A percentile compares a stretch with the other conserved stretches of the same genome.
Evolutionary conservation across 371 early-diverging fungal species (phyloP).

Genomic region (Batrachochytrium dendrobatidis): DNA sequence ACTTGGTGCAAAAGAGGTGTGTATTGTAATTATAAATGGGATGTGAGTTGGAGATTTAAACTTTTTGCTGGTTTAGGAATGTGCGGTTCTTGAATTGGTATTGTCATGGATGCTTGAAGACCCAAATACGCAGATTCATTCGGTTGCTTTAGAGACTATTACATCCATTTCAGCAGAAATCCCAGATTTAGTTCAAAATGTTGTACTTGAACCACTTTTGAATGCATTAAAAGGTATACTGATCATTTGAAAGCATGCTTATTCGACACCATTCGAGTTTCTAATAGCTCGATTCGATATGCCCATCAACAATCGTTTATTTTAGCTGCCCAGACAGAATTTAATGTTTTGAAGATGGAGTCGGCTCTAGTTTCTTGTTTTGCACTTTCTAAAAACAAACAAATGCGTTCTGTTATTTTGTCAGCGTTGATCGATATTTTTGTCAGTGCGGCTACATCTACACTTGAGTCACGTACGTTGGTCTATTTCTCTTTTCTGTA

Average conservation of each 20-base stretch:
- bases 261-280: background rate
- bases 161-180: background rate
- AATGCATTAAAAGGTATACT: background rate
- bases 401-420: background rate
- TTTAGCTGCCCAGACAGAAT: background rate
- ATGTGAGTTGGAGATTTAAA: background rate
- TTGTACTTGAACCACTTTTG: background rate
- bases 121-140: background rate
- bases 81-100: constrained; percentile 9
- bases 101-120: background rate
- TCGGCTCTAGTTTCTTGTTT: background rate
- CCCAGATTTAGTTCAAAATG: background rate
- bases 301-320: too few relatives aligned
- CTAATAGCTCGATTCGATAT: too few relatives aligned
- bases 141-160: background rate
- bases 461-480: too few relatives aligned
- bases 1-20: constrained; percentile 9
- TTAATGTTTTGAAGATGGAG: background rate
- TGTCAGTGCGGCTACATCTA: too few relatives aligned
- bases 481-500: too few relatives aligned
- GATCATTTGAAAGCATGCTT: background rate
- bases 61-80: background rate
- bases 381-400: background rate
- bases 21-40: background rate
- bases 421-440: background rate